Percentiles rank a stretch among this genome's conserved stretches.
Conservation (phyloP, 169 alveolate genomes). For the Eimeria necatrix region DNA sequence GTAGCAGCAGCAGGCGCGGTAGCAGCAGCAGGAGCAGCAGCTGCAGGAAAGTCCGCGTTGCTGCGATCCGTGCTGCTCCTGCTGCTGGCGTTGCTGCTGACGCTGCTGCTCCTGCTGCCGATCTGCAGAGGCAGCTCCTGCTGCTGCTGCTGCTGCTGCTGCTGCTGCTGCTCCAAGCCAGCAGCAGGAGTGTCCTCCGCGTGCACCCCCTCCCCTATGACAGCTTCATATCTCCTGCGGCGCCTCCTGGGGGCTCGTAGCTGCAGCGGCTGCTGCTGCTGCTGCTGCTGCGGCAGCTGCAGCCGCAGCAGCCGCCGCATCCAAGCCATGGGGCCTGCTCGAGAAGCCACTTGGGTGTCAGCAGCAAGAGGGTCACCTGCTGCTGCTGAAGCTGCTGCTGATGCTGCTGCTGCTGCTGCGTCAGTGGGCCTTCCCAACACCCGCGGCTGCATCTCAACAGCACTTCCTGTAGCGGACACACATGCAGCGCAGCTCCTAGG, state of each 20-base stretch:
- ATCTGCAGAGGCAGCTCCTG: constrained; percentile 27
- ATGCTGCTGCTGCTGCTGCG: constrained; percentile 29
- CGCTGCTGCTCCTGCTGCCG: not conserved
- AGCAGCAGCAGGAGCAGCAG: too few relatives aligned
- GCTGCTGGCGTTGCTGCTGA: constrained; percentile 29
- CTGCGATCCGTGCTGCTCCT: not conserved
- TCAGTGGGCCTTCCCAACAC: constrained; percentile 18
- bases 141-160: constrained; percentile 13
- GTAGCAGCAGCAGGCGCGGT: too few relatives aligned
- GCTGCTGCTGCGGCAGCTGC: constrained; percentile 39
- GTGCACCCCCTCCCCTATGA: not conserved
- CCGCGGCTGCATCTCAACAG: constrained; percentile 44
- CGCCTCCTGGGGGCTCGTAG: not conserved
- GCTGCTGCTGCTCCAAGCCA: not conserved
- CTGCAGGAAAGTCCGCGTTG: too few relatives aligned
- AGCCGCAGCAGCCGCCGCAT: constrained; percentile 67
- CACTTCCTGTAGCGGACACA: not conserved
- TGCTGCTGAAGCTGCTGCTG: not conserved
- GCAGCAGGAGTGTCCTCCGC: not conserved
- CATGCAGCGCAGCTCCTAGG: not conserved
- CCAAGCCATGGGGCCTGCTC: not conserved
- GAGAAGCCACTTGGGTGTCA: not conserved
- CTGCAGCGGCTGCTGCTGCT: constrained; percentile 52
- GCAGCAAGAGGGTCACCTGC: not conserved
- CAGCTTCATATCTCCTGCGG: constrained; percentile 27